Evolutionary conservation across 768 basidiomycete species (phyloP).

Genomic region (Boletus sp.): DNA sequence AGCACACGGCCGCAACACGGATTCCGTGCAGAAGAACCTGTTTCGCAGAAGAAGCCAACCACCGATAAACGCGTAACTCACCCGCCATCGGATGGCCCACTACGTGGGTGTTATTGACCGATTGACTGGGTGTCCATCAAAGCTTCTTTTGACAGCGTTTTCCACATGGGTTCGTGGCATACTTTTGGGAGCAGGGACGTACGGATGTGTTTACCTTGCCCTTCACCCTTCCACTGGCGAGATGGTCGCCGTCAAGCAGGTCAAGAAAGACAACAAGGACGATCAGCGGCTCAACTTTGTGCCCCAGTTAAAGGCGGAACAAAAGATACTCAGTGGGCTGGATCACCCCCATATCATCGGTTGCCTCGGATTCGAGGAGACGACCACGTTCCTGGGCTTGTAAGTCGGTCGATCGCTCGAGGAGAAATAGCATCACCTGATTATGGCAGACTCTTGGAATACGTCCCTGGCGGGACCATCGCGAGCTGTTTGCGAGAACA

Average conservation of each 20-base stretch:
- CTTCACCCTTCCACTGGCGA: conserved; percentile 91
- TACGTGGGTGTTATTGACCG: conserved; percentile 45
- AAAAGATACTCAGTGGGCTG: conserved; percentile 86
- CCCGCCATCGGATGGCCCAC: conserved; percentile 36
- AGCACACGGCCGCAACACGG: neutral
- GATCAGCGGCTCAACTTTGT: conserved; percentile 77
- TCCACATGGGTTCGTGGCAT: conserved; percentile 97
- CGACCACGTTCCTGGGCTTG: conserved; percentile 67
- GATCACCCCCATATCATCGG: conserved; percentile 95
- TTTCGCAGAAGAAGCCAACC: neutral
- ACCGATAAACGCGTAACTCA: neutral
- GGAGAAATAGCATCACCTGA: neutral
- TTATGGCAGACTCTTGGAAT: conserved; percentile 81
- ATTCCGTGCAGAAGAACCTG: neutral
- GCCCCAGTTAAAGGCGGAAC: conserved; percentile 85
- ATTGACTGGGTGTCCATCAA: conserved; percentile 8
- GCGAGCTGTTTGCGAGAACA: conserved; percentile 81
- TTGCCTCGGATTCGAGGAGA: conserved; percentile 90
- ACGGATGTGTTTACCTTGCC: conserved; percentile 92
- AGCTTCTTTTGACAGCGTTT: conserved; percentile 46
- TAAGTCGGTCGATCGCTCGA: neutral
- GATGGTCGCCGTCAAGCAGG: conserved; percentile 98
- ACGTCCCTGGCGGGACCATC: conserved; percentile 93
- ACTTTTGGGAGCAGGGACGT: conserved; percentile 91
- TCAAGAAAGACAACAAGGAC: conserved; percentile 87